Percentiles rank a stretch among this genome's conserved stretches.
Conservation (phyloP, 345 rosid species). For the Syzygium oleosum region DNA sequence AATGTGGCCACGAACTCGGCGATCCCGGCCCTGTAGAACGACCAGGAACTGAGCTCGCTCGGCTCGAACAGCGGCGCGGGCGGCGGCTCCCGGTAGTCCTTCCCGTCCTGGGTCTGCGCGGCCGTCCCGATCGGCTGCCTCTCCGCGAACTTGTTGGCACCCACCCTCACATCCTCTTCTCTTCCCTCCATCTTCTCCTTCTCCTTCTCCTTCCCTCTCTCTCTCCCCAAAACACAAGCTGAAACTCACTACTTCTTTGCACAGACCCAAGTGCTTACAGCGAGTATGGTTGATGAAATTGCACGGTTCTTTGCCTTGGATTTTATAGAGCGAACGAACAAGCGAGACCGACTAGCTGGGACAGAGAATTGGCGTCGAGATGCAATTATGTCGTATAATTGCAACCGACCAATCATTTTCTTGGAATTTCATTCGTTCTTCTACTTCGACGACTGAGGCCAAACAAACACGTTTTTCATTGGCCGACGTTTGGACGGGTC, state of each 20-base stretch:
- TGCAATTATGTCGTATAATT: background rate
- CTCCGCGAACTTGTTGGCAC: conserved; percentile 23
- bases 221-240: background rate
- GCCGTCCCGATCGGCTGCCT: conserved; percentile 25
- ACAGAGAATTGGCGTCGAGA: background rate
- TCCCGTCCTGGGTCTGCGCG: conserved; percentile 15
- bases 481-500: background rate
- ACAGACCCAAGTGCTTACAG: background rate
- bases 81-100: conserved; percentile 21
- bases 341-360: background rate
- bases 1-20: conserved; percentile 20
- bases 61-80: conserved; percentile 17
- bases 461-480: too few relatives aligned
- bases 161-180: conserved; percentile 22
- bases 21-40: conserved; percentile 17
- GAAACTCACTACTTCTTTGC: background rate
- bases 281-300: background rate
- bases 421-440: background rate
- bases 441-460: background rate
- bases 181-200: conserved; percentile 12
- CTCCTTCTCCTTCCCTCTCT: background rate
- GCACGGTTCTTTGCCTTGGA: background rate
- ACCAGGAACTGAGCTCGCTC: conserved; percentile 13
- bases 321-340: background rate
- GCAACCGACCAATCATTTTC: conserved; percentile 6